phyloP scores from a whole-genome alignment of 169 alveolate genomes.

The Plasmodium blacklocki region DNA sequence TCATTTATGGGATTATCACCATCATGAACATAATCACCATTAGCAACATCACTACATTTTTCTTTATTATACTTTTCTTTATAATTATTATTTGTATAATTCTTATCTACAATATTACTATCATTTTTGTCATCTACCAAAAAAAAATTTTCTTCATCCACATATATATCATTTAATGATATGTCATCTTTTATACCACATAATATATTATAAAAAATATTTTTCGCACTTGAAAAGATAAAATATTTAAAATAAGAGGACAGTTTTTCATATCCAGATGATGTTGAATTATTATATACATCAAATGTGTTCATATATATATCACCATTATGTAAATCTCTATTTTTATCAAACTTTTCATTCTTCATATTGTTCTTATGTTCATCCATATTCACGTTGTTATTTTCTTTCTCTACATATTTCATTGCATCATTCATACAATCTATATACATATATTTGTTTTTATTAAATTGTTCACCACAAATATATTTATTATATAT shows the following conservation, averaged over 20 bases:
- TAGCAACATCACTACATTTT: too few relatives aligned
- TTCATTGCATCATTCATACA: too few relatives aligned
- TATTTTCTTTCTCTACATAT: not conserved
- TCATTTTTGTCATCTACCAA: too few relatives aligned
- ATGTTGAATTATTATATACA: not conserved
- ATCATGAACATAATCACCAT: not conserved
- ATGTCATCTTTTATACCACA: constrained; percentile 16
- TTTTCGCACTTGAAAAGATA: constrained; percentile 41
- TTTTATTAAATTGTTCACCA: not conserved
- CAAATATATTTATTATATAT: not conserved
- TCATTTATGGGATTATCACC: not conserved
- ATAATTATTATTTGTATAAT: not conserved
- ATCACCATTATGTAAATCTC: not conserved
- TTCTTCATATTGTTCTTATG: not conserved
- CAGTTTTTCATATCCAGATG: not conserved
- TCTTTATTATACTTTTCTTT: too few relatives aligned
- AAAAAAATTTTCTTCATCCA: too few relatives aligned
- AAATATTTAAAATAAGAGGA: constrained; percentile 50
- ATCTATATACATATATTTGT: too few relatives aligned
- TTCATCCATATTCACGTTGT: not conserved
- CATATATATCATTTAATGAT: not conserved
- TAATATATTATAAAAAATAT: constrained; percentile 54
- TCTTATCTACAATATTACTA: not conserved
- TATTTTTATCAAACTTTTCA: not conserved
- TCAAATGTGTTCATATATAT: not conserved